Base-by-base conservation (phyloP, 2,329 filamentous ascomycete genomes). In the Setomelanomma holmii region DNA sequence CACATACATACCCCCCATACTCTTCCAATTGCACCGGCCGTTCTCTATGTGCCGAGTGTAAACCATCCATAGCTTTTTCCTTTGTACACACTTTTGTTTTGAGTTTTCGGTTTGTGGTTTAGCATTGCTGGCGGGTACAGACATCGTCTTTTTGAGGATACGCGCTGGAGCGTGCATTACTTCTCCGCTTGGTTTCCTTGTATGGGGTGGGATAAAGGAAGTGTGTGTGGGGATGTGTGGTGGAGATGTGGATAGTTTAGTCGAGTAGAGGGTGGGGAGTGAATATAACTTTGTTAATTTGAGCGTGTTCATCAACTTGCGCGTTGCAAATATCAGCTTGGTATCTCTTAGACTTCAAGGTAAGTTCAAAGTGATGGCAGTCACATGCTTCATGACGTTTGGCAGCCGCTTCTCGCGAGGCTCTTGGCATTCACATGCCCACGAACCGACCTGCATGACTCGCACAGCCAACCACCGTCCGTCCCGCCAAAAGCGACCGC, bases 61-160 rank as follows among this genome's bases (percentile, higher is more conserved):
- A 17, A 36, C 56, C 54, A 64, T 60, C 60, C 63, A 57, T 61
- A 59, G 54, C 46, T 59, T 58, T 72, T 62, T 70, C 68, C 58
- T 71, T 63, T 72, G 66, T 72, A 67, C 43, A 58, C 55, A 60
- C 24, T 33, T 49, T 49, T 40, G 51, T 52, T 63, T 48, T 61
- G 49, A 40, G 63, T 62, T n/a, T 36, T 36, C 34, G 12, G 7
- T 17, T 35, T 36, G 34, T 48, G 38, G 23, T 57, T 48, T 58
- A 65, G 66, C 68, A 70, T 72, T 63, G 67, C 67, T 58, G 67
- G 67, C 63, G 63, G 58, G 61, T 40, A 47, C 56, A 53, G 38
- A 53, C 51, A 59, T 55, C 35, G 40, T 53, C 16, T 50, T 16
- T 59, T 53, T 35, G 39, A 19, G 19, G 17, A 43, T 40, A 49